phyloP scores from a whole-genome alignment of 768 basidiomycete species.

The Hirschioporus abietinus region DNA sequence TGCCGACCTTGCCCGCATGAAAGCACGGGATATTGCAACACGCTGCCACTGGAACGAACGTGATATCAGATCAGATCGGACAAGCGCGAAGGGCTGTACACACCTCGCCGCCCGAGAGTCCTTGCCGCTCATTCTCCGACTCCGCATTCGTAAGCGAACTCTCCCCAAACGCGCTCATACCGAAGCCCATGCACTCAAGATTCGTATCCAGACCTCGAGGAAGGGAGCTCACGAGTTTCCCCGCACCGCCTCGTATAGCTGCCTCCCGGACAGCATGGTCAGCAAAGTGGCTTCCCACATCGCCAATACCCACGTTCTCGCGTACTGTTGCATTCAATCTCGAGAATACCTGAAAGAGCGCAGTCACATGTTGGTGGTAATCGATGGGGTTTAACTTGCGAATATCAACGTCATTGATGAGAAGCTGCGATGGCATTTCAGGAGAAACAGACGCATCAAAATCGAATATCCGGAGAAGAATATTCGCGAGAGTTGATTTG shows the following conservation, averaged over 20 bases:
- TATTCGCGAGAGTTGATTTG: constrained; percentile 83
- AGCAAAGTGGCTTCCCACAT: constrained; percentile 56
- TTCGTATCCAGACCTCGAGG: constrained; percentile 71
- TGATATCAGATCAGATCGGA: constrained; percentile 6
- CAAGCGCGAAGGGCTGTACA: constrained; percentile 16
- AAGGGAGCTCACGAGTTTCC: constrained; percentile 55
- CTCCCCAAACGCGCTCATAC: constrained; percentile 31
- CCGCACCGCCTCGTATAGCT: constrained; percentile 68
- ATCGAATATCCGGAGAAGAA: constrained; percentile 73
- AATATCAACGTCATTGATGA: constrained; percentile 67
- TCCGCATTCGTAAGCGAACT: constrained; percentile 6
- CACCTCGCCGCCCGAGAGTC: constrained; percentile 83
- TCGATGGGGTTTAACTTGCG: constrained; percentile 60
- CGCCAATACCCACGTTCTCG: constrained; percentile 85
- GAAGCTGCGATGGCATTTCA: constrained; percentile 29
- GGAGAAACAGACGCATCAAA: constrained; percentile 51
- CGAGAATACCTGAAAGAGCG: constrained; percentile 83
- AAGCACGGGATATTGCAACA: constrained; percentile 80
- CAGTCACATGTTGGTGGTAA: constrained; percentile 70
- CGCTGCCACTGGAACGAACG: constrained; percentile 65
- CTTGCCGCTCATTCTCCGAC: constrained; percentile 33
- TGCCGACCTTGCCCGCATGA: constrained; percentile 77
- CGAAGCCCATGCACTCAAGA: constrained; percentile 59
- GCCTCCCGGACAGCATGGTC: constrained; percentile 56
- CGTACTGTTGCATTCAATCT: constrained; percentile 71